These are phyloP conservation scores for Suhomyces yuchorum DNA, from an alignment of 1,139 yeast species.

Conservation along the genomic window DNA sequence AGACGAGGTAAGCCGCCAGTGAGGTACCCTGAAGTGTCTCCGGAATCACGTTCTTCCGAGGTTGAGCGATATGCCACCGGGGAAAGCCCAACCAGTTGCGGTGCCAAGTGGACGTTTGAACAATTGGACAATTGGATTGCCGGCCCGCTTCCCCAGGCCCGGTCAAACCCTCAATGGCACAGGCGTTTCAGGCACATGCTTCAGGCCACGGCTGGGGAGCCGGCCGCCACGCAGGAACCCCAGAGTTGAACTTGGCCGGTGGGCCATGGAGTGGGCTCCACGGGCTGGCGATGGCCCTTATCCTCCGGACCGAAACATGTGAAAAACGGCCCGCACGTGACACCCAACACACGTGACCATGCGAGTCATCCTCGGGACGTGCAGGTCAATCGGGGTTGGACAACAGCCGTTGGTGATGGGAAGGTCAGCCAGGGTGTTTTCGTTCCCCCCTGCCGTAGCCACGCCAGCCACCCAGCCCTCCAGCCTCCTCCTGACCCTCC, in stretches of 20 bases:
- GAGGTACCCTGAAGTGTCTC: background rate
- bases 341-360: background rate
- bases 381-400: no score
- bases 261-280: no score
- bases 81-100: background rate
- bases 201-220: no score
- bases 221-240: no score
- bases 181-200: background rate
- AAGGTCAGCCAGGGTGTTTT: no score
- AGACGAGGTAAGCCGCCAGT: background rate
- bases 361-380: conserved; percentile 3
- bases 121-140: background rate
- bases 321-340: background rate
- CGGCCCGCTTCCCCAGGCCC: background rate
- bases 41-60: background rate
- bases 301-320: conserved; percentile 1
- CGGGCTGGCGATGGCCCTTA: conserved; percentile 1
- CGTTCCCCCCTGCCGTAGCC: no score
- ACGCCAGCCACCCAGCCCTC: no score
- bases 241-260: no score
- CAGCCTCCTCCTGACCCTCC: background rate
- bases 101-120: no score
- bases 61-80: background rate
- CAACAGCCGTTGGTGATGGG: no score
- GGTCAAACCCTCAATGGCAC: background rate